Evolutionary conservation across 2,329 filamentous ascomycete species (phyloP).

Genomic region (Shiraia bambusicola): DNA sequence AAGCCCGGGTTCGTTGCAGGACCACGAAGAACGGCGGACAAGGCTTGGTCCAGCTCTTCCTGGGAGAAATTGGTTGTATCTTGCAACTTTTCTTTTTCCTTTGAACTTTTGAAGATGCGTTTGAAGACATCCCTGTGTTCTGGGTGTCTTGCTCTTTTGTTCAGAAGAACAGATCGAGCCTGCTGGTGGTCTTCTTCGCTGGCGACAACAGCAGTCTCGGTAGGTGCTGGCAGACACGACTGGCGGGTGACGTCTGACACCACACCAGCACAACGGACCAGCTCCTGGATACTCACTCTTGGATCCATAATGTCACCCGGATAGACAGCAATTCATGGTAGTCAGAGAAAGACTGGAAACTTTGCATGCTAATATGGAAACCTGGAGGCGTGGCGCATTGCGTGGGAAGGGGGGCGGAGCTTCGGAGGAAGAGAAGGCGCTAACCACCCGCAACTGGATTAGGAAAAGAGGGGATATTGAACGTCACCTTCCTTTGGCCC

Average conservation of each 20-base stretch:
- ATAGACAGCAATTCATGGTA: constrained; percentile 6
- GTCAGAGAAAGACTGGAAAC: constrained; percentile 2
- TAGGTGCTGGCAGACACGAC: constrained; percentile 36
- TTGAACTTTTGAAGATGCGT: constrained; percentile 39
- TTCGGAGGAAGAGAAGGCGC: constrained; percentile 5
- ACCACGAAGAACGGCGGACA: constrained; percentile 36
- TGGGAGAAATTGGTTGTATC: constrained; percentile 35
- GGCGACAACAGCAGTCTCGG: constrained; percentile 28
- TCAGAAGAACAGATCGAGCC: constrained; percentile 34
- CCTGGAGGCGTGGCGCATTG: constrained; percentile 10
- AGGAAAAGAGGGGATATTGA: background rate
- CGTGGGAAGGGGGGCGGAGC: constrained; percentile 21
- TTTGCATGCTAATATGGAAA: constrained; percentile 5
- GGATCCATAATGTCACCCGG: constrained; percentile 24
- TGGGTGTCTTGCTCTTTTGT: constrained; percentile 32
- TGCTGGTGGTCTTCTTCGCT: constrained; percentile 37
- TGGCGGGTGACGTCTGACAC: constrained; percentile 27
- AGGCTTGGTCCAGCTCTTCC: constrained; percentile 39
- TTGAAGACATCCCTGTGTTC: constrained; percentile 37
- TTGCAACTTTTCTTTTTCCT: constrained; percentile 37
- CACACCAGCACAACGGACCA: constrained; percentile 34
- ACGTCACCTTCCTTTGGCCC: constrained; percentile 6
- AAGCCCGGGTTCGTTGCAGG: constrained; percentile 33
- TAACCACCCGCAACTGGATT: constrained; percentile 10
- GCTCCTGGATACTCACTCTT: constrained; percentile 31